Conservation (phyloP, 495 filamentous ascomycete species). For the Aspergillus sparsus region DNA sequence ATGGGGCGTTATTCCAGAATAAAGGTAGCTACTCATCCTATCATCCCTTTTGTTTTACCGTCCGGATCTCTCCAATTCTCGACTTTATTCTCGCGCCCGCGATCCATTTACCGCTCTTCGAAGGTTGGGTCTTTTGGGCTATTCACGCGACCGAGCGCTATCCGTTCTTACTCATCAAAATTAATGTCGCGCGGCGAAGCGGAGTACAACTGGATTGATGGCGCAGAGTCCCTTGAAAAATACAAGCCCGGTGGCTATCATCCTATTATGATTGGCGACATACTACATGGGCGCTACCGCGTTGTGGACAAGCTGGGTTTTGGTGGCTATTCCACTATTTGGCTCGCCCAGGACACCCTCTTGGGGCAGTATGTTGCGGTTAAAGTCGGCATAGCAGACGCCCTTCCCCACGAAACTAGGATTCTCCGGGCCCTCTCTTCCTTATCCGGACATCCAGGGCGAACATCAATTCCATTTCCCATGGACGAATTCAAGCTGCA, state of each 20-base stretch:
- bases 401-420: slow-evolving; percentile 22
- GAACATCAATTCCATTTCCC: slow-evolving; percentile 13
- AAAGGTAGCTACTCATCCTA: too few species aligned
- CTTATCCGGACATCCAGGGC: slow-evolving; percentile 19
- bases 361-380: slow-evolving; percentile 35
- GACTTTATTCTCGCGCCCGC: too few species aligned
- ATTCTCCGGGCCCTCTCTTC: slow-evolving; percentile 30
- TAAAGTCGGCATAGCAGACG: slow-evolving; percentile 33
- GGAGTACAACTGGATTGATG: slow-evolving; percentile 40
- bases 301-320: slow-evolving; percentile 57
- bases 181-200: too few species aligned
- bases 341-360: slow-evolving; percentile 52
- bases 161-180: too few species aligned
- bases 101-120: too few species aligned
- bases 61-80: too few species aligned
- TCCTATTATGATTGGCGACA: slow-evolving; percentile 47
- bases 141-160: too few species aligned
- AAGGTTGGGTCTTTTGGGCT: too few species aligned
- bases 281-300: slow-evolving; percentile 40
- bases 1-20: too few species aligned
- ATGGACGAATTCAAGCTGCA: slow-evolving; percentile 34
- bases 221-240: slow-evolving; percentile 34
- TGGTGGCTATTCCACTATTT: slow-evolving; percentile 55
- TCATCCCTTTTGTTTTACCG: too few species aligned
- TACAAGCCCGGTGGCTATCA: slow-evolving; percentile 44